Base-by-base conservation (phyloP, 768 basidiomycete genomes). In the Lactarius sp. region DNA sequence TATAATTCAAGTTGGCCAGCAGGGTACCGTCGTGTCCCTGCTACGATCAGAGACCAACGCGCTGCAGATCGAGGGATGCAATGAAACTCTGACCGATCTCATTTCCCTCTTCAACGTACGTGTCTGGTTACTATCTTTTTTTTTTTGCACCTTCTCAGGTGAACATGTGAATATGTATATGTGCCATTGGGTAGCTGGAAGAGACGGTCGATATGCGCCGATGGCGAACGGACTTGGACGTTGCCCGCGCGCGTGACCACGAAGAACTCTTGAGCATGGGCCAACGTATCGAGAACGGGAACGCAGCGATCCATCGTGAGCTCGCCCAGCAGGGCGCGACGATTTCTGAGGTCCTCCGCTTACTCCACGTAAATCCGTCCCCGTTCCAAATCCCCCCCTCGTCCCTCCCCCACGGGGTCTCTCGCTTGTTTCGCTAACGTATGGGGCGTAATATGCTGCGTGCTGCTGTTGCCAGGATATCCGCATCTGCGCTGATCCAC, bases 241-340 rank as follows among this genome's bases (percentile, higher is more conserved):
- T 47, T 9, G 60, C 66, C 8, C 66, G 60, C 16, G 46, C 51
- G 44, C 64, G 52, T 5, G 66, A 67, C 47, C 66, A 67, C 22
- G 22, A 61, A 27, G 66, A 67, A 16, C 59, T 67, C 37, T 34
- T 61, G 39, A 46, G 8, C 39, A 34, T 67, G 47, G 64, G 66
- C 2, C 46, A 36, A 33, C 64, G 66, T 16, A 49, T 68, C 49
- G 65, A 68, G 46, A 56, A 33, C 39, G 61, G 49, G 36, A 66
- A 62, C 46, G 65, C 52, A 0, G 67, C 58, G 33, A 66, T 68
- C 39, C 34, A 52, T 52, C 52, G 55, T 13, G 67, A 68, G 42
- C 65, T 68, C 14, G 65, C 61, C 3, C 67, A 62, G 46, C 67
- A 68, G 50, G 65, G 67, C 16, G 51, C 36, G n/a, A 66, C 64